Percentiles rank a stretch among this genome's conserved stretches.
phyloP scores from a whole-genome alignment of 78 protist genomes.

The Dictyostelium intermedium region DNA sequence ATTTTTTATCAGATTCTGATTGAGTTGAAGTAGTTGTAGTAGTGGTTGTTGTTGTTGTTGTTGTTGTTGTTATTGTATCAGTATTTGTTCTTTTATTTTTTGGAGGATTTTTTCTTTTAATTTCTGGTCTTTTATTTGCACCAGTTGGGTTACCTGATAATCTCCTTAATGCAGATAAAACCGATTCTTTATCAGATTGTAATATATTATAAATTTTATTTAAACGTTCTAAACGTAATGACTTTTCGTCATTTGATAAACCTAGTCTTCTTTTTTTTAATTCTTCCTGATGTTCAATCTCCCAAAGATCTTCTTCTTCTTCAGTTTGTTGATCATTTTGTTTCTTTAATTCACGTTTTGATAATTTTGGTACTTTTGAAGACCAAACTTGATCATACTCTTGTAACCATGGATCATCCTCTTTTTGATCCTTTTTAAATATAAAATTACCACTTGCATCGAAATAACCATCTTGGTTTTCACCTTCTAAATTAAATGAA shows the following conservation, averaged over 20 bases:
- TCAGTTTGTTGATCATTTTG: slow-evolving; percentile 6
- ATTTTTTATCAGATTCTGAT: slow-evolving; percentile 11
- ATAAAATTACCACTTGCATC: slow-evolving; percentile 43
- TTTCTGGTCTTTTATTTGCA: not conserved
- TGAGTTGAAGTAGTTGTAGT: not conserved
- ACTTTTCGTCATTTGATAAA: not conserved
- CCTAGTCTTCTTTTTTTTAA: not conserved
- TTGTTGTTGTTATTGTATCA: not conserved
- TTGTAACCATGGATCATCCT: slow-evolving; percentile 54
- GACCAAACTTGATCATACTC: slow-evolving; percentile 57
- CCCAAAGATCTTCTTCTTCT: slow-evolving; percentile 75
- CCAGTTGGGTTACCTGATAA: not conserved
- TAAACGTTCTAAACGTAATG: not conserved
- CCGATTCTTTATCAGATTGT: slow-evolving; percentile 14
- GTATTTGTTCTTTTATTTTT: not conserved
- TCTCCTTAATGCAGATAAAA: slow-evolving; percentile 10
- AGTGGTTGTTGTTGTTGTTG: not conserved
- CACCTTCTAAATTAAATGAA: slow-evolving; percentile 43
- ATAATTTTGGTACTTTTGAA: slow-evolving; percentile 25
- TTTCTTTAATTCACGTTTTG: not conserved
- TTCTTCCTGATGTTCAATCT: slow-evolving; percentile 16
- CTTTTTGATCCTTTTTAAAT: not conserved
- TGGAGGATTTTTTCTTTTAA: slow-evolving; percentile 31
- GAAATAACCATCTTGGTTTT: slow-evolving; percentile 8
- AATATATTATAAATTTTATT: not conserved